These are phyloP conservation scores for Tuctoria greenei DNA, from an alignment of 176 grass and related monocot genomes.

Conservation along the genomic window DNA sequence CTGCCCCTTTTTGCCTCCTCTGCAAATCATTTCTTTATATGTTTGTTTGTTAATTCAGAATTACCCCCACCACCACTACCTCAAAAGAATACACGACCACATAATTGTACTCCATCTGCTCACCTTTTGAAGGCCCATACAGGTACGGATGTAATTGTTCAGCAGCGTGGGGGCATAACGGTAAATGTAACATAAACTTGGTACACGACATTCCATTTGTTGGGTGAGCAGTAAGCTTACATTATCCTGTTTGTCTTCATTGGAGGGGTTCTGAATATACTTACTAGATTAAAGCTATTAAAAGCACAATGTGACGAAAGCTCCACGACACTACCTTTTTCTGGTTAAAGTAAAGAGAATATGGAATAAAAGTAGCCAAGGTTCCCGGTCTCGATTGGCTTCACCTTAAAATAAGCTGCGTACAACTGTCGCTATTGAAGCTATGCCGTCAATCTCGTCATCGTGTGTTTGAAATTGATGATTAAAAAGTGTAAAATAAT, in stretches of 20 bases:
- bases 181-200: background rate
- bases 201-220: constrained; percentile 31
- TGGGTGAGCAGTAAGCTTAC: constrained; percentile 40
- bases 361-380: background rate
- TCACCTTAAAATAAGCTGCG: background rate
- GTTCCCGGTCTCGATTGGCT: background rate
- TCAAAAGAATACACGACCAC: constrained; percentile 74
- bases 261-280: background rate
- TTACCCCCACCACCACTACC: constrained; percentile 44
- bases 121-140: constrained; percentile 47
- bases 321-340: background rate
- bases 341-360: background rate
- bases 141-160: constrained; percentile 38
- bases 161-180: background rate
- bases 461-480: background rate
- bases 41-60: constrained; percentile 32
- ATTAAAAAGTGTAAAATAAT: background rate
- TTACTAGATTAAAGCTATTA: constrained; percentile 13
- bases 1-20: constrained; percentile 30
- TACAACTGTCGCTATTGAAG: background rate
- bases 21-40: background rate
- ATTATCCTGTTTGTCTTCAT: constrained; percentile 36
- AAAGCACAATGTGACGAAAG: constrained; percentile 32
- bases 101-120: constrained; percentile 44
- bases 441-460: background rate